These are phyloP conservation scores for Neolecta irregularis DNA, from an alignment of 1,139 yeast species.

Conservation along the genomic window DNA sequence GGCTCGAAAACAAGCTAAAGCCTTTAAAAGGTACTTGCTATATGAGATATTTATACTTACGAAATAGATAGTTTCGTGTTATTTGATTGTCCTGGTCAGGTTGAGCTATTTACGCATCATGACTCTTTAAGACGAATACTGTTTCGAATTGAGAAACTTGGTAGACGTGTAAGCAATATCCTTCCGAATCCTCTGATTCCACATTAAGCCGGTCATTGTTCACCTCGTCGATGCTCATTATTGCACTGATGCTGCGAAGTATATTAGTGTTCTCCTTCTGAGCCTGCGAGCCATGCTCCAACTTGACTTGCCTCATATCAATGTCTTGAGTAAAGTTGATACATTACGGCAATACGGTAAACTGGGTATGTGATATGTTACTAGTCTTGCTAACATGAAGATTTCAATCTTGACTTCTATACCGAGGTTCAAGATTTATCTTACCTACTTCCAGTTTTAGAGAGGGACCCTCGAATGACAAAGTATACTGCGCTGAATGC, in stretches of 20 bases:
- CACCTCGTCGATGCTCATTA: constrained; percentile 76
- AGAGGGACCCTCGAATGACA: constrained; percentile 47
- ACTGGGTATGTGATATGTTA: constrained; percentile 30
- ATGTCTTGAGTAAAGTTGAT: constrained; percentile 84
- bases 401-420: constrained; percentile 63
- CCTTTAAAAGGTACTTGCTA: constrained; percentile 22
- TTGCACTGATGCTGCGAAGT: constrained; percentile 76
- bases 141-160: constrained; percentile 42
- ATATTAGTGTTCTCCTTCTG: constrained; percentile 65
- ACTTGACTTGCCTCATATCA: constrained; percentile 82
- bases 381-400: constrained; percentile 7
- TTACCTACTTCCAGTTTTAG: constrained; percentile 51
- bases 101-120: constrained; percentile 85
- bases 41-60: constrained; percentile 19
- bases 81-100: constrained; percentile 87
- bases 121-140: constrained; percentile 66
- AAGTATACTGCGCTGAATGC: constrained; percentile 57
- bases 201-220: constrained; percentile 68
- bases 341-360: constrained; percentile 52
- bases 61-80: constrained; percentile 57
- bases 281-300: constrained; percentile 86
- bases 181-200: background rate
- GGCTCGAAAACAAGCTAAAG: constrained; percentile 73
- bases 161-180: background rate
- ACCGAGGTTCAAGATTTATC: constrained; percentile 80